Percentiles rank a stretch among this genome's conserved stretches.
phyloP scores from a whole-genome alignment of 495 filamentous ascomycete species.

The Penicillium simplicissimum region DNA sequence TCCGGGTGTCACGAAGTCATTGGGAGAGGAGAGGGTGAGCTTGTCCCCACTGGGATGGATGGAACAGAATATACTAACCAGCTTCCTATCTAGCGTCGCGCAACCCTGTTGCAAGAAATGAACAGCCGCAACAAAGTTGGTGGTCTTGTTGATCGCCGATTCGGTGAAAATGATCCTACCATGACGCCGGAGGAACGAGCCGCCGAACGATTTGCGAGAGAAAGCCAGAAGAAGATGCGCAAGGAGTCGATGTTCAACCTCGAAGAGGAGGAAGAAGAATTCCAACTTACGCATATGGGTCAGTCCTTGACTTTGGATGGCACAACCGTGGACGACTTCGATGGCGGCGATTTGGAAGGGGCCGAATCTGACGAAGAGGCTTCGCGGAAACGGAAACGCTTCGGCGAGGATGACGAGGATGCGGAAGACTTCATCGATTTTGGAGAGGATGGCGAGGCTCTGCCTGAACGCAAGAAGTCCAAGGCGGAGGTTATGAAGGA shows the following conservation, averaged over 20 bases:
- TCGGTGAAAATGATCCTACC: constrained; percentile 91
- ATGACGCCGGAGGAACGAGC: constrained; percentile 95
- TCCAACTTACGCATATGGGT: constrained; percentile 81
- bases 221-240: constrained; percentile 72
- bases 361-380: constrained; percentile 63
- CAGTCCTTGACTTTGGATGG: constrained; percentile 64
- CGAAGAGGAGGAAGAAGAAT: constrained; percentile 74
- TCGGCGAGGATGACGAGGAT: constrained; percentile 35
- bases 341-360: constrained; percentile 66
- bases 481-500: constrained; percentile 97
- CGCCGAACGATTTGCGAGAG: constrained; percentile 82
- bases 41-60: background rate
- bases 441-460: constrained; percentile 49
- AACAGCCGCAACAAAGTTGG: constrained; percentile 84
- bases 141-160: constrained; percentile 87
- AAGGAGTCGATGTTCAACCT: constrained; percentile 83
- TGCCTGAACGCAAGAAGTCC: constrained; percentile 80
- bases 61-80: background rate
- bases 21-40: constrained; percentile 82
- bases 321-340: constrained; percentile 67
- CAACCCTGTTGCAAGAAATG: constrained; percentile 84
- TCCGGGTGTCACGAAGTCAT: constrained; percentile 79
- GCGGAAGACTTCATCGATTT: constrained; percentile 42
- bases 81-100: constrained; percentile 56
- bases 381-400: constrained; percentile 62